Evolutionary conservation across 495 filamentous ascomycete species (phyloP), one percentile per base, ranked within the genome.

Genomic region (Diplogelasinospora grovesii): DNA sequence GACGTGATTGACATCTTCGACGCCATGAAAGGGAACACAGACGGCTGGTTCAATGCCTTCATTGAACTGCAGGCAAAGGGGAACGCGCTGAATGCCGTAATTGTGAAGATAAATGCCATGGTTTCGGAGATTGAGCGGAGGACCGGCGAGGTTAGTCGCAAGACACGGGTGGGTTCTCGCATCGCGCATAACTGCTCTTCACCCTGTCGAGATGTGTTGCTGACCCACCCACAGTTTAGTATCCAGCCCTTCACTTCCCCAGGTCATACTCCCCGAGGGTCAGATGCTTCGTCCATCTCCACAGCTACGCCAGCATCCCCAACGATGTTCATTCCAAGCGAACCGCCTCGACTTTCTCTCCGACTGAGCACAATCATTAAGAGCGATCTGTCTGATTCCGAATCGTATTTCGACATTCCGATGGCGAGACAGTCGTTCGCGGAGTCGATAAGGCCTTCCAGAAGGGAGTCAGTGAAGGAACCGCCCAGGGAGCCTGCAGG

Each of bases 21-120:
- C 27, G 81, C 79, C 14, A 94, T 94, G 86, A 79, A 80, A 45
- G 79, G 84, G 20, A 94, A 94, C 50, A 78, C 83, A 21, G 82
- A 92, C 40, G 83, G 85, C n/a, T 94, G 87, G 87, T 78, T 80
- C 48, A 72, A 75, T 28, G 82, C 82, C 1, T 79, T 90, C 39
- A 68, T 79, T 21, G 79, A 77, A 38, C 66, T 90, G 32, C 78
- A 86, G 53, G 70, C 66, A 22, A 86, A 77, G 53, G 79, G 79
- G 2, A 66, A 69, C 23, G 61, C 64, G 23, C 68, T 93, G 8
- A 77, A 74, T 15, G 70, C 70, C 15, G 64, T 79, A 8, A 67
- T 89, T 14, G 59, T 68, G n/a, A 74, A 78, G 58, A 69, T 94
- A 15, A 72, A 69, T 14, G 66, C 65, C 22, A 82, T 88, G 28